These are phyloP conservation scores for Agroathelia rolfsii DNA, from an alignment of 1,284 basidiomycete species.

Conservation along the genomic window DNA sequence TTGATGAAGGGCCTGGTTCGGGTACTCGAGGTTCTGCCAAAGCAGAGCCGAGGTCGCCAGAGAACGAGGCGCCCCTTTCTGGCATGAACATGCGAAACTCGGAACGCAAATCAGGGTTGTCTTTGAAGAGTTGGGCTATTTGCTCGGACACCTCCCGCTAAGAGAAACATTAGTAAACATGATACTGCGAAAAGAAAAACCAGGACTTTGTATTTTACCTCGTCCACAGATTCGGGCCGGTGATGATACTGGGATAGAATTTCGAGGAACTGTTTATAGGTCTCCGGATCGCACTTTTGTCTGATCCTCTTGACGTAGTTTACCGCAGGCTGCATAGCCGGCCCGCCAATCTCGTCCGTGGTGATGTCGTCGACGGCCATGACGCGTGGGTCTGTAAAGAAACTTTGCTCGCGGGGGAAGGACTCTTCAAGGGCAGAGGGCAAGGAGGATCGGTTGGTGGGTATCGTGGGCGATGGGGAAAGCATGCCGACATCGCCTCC, in stretches of 20 bases:
- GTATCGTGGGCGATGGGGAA: slow-evolving; percentile 4
- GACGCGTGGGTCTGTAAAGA: slow-evolving; percentile 16
- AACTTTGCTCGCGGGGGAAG: slow-evolving; percentile 12
- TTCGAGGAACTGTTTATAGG: slow-evolving; percentile 90
- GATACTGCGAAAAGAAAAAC: slow-evolving; percentile 26
- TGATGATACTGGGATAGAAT: slow-evolving; percentile 68
- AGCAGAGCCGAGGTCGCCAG: slow-evolving; percentile 42
- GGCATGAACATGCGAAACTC: slow-evolving; percentile 93
- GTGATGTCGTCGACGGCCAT: no score
- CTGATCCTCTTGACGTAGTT: slow-evolving; percentile 98
- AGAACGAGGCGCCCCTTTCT: slow-evolving; percentile 42
- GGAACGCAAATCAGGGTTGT: slow-evolving; percentile 80
- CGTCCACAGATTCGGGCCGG: slow-evolving; percentile 48
- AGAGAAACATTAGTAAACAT: slow-evolving; percentile 27
- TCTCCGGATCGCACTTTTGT: slow-evolving; percentile 87
- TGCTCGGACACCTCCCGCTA: slow-evolving; percentile 76
- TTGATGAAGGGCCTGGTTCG: no score
- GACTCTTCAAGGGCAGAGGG: slow-evolving; percentile 7
- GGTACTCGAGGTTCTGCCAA: no score
- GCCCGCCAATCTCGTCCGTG: slow-evolving; percentile 26
- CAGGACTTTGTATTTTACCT: slow-evolving; percentile 46
- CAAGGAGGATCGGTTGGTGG: slow-evolving; percentile 1
- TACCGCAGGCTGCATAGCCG: slow-evolving; percentile 66
- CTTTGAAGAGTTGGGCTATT: slow-evolving; percentile 79
- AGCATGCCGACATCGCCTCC: not conserved